Evolutionary conservation across 208 protist species (phyloP), one percentile per base, ranked within the genome.

Genomic region (Jaenimonas drosophilae): DNA sequence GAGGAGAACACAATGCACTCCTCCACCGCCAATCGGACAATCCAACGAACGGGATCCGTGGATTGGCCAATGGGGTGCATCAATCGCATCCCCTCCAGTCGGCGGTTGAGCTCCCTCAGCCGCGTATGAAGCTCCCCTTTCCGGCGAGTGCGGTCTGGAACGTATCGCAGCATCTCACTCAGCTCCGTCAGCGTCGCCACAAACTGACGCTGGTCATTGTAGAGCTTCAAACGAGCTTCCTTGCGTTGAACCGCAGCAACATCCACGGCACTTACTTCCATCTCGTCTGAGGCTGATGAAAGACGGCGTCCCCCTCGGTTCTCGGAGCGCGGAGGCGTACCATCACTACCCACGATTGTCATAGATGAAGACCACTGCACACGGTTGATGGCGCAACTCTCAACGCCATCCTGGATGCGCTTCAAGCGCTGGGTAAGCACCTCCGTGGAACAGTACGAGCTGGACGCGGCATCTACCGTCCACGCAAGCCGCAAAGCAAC

Each of bases 1-100:
- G 86, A 91, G 9, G 79, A 94, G 50, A 91, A 90, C 19, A 94
- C 86, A 40, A 77, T 73, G 64, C 82, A 90, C 54, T 91, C 82
- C 48, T 89, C 78, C n/a, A 91, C 79, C 4, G 68, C 60, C 47
- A 94, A 88, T 54, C 61, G 41, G 12, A 94, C 81, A 46, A 94
- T 86, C 82, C 86, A 94, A 47, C 54, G 57, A 21, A 91, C 86
- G 14, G 65, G 52, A 40, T 86, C 82, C 23, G 39, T 59, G 57
- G 60, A 76, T 19, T 48, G 54, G 47, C 74, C 64, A 17, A 91
- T 57, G 0, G 86, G 86, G 61, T 87, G 80, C 16, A 94, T 69
- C 31, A 91, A 53, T 3, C 61, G 59, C 57, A 83, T 58, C 28
- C 39, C 30, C 19, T 47, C 47, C 9, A 94, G 59, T 23, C 49